Conservation (phyloP, 768 basidiomycete species). For the Boletus patriciae region DNA sequence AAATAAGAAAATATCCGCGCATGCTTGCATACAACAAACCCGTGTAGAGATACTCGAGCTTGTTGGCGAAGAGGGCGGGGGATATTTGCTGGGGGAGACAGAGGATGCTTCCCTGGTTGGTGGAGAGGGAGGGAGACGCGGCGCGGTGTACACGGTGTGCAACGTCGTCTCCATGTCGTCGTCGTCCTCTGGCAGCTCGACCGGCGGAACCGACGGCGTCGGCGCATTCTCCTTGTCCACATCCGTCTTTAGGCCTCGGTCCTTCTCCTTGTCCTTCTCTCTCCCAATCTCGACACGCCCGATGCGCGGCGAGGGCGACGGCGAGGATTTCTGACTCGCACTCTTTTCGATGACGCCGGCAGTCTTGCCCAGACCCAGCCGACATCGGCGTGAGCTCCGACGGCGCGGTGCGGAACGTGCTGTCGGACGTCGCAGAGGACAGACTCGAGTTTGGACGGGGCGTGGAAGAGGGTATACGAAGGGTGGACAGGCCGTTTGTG, state of each 20-base stretch:
- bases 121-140: conserved; percentile 47
- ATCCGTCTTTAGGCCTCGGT: conserved; percentile 40
- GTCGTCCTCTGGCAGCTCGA: conserved; percentile 40
- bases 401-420: conserved; percentile 33
- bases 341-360: conserved; percentile 14
- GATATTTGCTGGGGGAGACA: conserved; percentile 69
- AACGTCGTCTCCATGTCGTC: conserved; percentile 32
- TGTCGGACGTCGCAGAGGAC: conserved; percentile 33
- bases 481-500: conserved; percentile 25
- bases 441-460: conserved; percentile 30
- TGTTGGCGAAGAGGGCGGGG: conserved; percentile 80
- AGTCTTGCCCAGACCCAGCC: conserved; percentile 16
- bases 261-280: conserved; percentile 8
- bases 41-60: conserved; percentile 92
- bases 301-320: conserved; percentile 18
- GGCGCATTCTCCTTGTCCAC: conserved; percentile 20
- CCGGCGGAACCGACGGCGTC: conserved; percentile 18
- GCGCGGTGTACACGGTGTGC: conserved; percentile 23
- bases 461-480: conserved; percentile 31
- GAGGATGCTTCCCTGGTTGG: conserved; percentile 46
- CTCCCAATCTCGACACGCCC: conserved; percentile 20
- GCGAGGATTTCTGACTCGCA: conserved; percentile 13
- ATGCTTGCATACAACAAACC: no score
- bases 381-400: conserved; percentile 35
- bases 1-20: conserved; percentile 8